phyloP scores from a whole-genome alignment of 208 protist species.

The Angomonas deanei region DNA sequence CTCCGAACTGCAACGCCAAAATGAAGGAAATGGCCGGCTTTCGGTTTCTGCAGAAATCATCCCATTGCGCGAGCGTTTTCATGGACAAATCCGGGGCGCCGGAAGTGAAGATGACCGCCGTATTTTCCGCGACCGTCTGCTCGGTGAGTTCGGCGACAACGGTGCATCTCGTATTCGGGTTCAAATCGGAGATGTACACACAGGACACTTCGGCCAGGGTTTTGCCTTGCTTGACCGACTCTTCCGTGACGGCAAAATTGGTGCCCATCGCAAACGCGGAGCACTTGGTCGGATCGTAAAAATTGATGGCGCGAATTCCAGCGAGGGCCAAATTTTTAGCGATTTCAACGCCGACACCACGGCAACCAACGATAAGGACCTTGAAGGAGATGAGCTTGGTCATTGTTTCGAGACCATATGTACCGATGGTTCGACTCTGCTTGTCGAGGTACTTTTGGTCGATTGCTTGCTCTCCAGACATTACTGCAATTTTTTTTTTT shows the following conservation, averaged over 20 bases:
- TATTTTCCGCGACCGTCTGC: slow-evolving; percentile 35
- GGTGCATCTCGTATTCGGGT: slow-evolving; percentile 79
- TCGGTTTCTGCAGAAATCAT: slow-evolving; percentile 64
- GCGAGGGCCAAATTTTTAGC: slow-evolving; percentile 91
- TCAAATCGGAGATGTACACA: slow-evolving; percentile 77
- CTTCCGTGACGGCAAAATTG: slow-evolving; percentile 85
- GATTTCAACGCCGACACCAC: slow-evolving; percentile 86
- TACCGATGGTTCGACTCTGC: slow-evolving; percentile 90
- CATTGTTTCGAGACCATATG: slow-evolving; percentile 91
- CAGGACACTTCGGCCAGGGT: slow-evolving; percentile 58
- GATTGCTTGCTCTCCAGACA: slow-evolving; percentile 30
- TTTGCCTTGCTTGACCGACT: slow-evolving; percentile 34
- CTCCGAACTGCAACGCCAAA: slow-evolving; percentile 61
- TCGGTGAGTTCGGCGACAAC: slow-evolving; percentile 52
- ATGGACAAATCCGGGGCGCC: slow-evolving; percentile 63
- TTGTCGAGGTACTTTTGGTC: slow-evolving; percentile 85
- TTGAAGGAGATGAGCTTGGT: slow-evolving; percentile 85
- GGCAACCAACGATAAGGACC: slow-evolving; percentile 89
- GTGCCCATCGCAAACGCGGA: slow-evolving; percentile 73
- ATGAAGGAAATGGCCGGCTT: slow-evolving; percentile 70
- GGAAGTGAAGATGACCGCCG: slow-evolving; percentile 70
- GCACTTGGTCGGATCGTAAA: slow-evolving; percentile 64
- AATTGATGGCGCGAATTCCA: slow-evolving; percentile 75
- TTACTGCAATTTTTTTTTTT: slow-evolving; percentile 7
- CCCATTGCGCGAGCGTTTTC: slow-evolving; percentile 62